These are phyloP conservation scores for Trichoderma hamatum DNA, from an alignment of 2,329 filamentous ascomycete species.

Conservation along the genomic window DNA sequence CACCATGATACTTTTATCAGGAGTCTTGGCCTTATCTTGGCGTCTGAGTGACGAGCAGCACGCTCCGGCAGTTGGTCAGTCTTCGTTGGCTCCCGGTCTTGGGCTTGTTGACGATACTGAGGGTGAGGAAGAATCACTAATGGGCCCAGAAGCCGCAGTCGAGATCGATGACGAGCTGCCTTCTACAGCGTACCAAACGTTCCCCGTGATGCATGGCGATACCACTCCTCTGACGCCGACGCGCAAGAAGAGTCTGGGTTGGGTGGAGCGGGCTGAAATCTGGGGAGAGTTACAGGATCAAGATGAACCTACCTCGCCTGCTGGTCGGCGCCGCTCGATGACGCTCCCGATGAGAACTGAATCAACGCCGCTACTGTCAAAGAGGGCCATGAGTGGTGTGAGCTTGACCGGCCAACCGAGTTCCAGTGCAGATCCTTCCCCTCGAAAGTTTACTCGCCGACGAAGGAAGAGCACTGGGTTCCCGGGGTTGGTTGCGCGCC, in stretches of 20 bases:
- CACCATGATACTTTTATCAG: conserved; percentile 80
- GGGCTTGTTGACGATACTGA: conserved; percentile 75
- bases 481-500: conserved; percentile 61
- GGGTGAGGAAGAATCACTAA: conserved; percentile 60
- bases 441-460: conserved; percentile 44
- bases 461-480: conserved; percentile 64
- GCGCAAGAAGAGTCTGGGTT: conserved; percentile 55
- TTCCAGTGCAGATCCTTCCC: conserved; percentile 38
- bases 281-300: conserved; percentile 88
- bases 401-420: conserved; percentile 35
- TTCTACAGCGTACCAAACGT: conserved; percentile 51
- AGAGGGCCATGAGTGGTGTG: conserved; percentile 39
- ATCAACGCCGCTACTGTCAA: conserved; percentile 45
- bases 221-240: conserved; percentile 44
- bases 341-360: conserved; percentile 51
- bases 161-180: conserved; percentile 45
- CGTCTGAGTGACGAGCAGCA: conserved; percentile 79
- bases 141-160: conserved; percentile 50
- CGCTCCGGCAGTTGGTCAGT: conserved; percentile 62
- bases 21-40: conserved; percentile 92
- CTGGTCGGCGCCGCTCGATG: conserved; percentile 50
- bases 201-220: conserved; percentile 45
- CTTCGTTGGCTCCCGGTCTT: conserved; percentile 77
- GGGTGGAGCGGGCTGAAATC: conserved; percentile 75
- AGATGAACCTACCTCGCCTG: conserved; percentile 49